phyloP scores from a whole-genome alignment of 768 basidiomycete genomes.

The Cyclocybe aegerita region DNA sequence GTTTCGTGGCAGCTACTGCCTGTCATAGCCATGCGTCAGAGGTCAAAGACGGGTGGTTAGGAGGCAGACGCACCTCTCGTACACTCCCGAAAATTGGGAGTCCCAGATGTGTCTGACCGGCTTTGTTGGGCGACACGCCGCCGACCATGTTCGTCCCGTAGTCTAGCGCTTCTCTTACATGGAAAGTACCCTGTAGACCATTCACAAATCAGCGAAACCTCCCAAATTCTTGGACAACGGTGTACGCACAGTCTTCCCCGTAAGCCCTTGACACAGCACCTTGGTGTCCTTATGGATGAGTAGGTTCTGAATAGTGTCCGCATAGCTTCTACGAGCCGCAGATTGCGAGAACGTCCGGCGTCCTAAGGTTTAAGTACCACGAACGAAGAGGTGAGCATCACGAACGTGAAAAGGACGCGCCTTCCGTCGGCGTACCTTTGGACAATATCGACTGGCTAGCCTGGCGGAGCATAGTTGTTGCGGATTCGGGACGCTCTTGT shows the following conservation, averaged over 20 bases:
- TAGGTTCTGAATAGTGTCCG: slow-evolving; percentile 88
- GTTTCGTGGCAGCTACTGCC: slow-evolving; percentile 84
- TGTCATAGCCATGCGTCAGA: slow-evolving; percentile 26
- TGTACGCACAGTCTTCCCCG: slow-evolving; percentile 85
- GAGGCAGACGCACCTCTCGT: slow-evolving; percentile 61
- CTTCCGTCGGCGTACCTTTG: slow-evolving; percentile 39
- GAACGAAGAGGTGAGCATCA: background rate
- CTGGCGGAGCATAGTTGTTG: slow-evolving; percentile 54
- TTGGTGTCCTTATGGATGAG: slow-evolving; percentile 93
- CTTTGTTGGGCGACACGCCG: slow-evolving; percentile 95
- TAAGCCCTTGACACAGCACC: slow-evolving; percentile 89
- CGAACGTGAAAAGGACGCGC: background rate
- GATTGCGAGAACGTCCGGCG: slow-evolving; percentile 83
- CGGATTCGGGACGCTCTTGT: slow-evolving; percentile 4
- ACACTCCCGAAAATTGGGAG: slow-evolving; percentile 93
- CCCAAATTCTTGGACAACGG: background rate
- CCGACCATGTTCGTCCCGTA: slow-evolving; percentile 99
- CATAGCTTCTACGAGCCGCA: slow-evolving; percentile 73
- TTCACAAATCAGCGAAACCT: too few species aligned
- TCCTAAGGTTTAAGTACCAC: slow-evolving; percentile 40
- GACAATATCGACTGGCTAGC: slow-evolving; percentile 55
- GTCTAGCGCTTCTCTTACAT: slow-evolving; percentile 87
- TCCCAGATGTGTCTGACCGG: slow-evolving; percentile 92
- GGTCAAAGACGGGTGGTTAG: too few species aligned
- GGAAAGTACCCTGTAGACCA: slow-evolving; percentile 83